Evolutionary conservation across 2,329 filamentous ascomycete species (phyloP).

Genomic region (Hyphodiscus sp.): DNA sequence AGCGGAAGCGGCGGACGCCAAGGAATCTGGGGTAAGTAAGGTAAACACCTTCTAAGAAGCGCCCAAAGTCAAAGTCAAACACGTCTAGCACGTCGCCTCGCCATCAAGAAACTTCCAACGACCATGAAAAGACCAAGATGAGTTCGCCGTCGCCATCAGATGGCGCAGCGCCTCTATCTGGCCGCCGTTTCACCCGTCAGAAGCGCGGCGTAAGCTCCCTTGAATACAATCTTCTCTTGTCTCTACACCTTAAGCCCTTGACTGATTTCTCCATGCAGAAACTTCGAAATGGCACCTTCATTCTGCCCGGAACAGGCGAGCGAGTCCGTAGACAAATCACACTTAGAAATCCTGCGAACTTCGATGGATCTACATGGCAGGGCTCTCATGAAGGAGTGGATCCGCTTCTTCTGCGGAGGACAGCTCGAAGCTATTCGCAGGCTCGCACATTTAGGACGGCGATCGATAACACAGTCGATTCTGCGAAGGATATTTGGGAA

Average conservation of each 20-base stretch:
- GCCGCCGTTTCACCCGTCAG: constrained; percentile 16
- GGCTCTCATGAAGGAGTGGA: constrained; percentile 8
- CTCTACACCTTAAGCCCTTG: background rate
- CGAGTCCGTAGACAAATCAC: constrained; percentile 75
- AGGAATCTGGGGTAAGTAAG: constrained; percentile 1
- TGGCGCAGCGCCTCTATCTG: constrained; percentile 20
- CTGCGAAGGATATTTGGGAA: constrained; percentile 37
- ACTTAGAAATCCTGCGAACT: constrained; percentile 49
- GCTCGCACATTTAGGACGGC: constrained; percentile 30
- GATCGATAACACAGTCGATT: constrained; percentile 31
- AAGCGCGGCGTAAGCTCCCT: constrained; percentile 22
- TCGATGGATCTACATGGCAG: constrained; percentile 14
- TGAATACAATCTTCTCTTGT: background rate
- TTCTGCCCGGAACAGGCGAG: constrained; percentile 80
- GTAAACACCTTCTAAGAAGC: background rate
- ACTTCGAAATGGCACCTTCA: constrained; percentile 78
- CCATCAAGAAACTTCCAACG: background rate
- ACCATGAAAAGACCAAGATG: constrained; percentile 24
- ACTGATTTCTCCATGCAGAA: constrained; percentile 41
- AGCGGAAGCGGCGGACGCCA: background rate
- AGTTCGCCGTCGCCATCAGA: constrained; percentile 26
- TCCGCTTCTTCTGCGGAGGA: constrained; percentile 12
- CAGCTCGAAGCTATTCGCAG: constrained; percentile 14
- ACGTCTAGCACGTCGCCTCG: too few species aligned
- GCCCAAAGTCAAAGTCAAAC: background rate